Evolutionary conservation across 768 basidiomycete genomes (phyloP), one percentile per base, ranked within the genome.

Genomic region (Pulveroboletus sp.): DNA sequence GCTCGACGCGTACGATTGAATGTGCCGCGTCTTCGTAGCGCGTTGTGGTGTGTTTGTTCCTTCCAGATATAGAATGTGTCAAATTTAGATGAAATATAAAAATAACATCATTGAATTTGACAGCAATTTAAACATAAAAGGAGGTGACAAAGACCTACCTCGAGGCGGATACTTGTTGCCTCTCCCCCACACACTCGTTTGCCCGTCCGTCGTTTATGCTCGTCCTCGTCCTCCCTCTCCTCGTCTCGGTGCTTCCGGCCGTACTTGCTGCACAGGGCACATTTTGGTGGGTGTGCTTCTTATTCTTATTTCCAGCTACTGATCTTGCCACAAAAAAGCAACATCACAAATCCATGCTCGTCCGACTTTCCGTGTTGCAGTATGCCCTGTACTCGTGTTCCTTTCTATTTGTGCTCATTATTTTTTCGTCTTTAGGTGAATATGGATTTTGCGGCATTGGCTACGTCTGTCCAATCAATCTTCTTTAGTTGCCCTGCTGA

Each of bases 371-470:
- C 75, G 20, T 76, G 75, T 53, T 76, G 75, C 63, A 75, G 74
- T 75, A 46, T 57, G 73, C 36, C 38, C 16, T 4, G 2, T 25
- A 32, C 39, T 33, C n/a, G 21, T 31, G 36, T 20, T 46, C 23
- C 6, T 41, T 16, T 17, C 51, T 21, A 29, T 20, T 10, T 32
- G 16, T 7, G 9, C 23, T 56, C 41, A 42, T 29, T 31, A 38
- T 43, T 40, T 33, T 3, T 27, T 33, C n/a, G 27, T 29, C 27
- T 13, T 31, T 38, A 75, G 77, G 79, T 51, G 72, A 77, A 59
- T 82, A 75, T 48, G 79, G 80, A 9, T 82, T 74, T 58, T 81
- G 80, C 55, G 79, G 79, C 16, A 59, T 59, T 31, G 71, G 71
- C 37, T 58, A 61, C 40, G 75, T 77, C 38, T 46, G 72, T 60